These are phyloP conservation scores for Arthrobotrys pseudoclavata DNA, from an alignment of 2,329 filamentous ascomycete genomes.

Conservation along the genomic window DNA sequence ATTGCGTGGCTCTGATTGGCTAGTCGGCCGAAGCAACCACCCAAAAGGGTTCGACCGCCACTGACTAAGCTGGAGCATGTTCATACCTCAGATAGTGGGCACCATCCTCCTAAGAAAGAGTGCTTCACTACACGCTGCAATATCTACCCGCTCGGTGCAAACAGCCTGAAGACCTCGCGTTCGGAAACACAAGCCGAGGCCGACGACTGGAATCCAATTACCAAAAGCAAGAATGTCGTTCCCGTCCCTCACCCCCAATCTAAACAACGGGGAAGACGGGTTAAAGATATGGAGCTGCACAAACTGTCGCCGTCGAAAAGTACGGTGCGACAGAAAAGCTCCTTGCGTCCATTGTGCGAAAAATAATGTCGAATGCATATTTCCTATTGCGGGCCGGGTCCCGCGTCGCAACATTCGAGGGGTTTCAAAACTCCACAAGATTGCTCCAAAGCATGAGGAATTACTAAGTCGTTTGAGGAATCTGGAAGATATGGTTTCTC, in stretches of 20 bases:
- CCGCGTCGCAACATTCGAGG: constrained; percentile 40
- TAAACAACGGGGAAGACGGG: constrained; percentile 35
- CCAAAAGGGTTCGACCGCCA: background rate
- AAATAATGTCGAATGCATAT: constrained; percentile 53
- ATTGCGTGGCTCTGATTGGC: constrained; percentile 11
- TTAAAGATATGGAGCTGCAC: constrained; percentile 59
- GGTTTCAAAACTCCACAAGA: background rate
- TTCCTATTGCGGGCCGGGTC: constrained; percentile 57
- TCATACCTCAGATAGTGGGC: no score
- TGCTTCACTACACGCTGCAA: background rate
- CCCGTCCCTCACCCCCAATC: background rate
- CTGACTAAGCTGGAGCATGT: constrained; percentile 12
- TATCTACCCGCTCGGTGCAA: background rate
- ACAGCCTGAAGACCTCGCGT: background rate
- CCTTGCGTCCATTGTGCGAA: constrained; percentile 63
- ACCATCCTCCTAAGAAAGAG: no score
- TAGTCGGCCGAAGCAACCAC: background rate
- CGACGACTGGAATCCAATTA: constrained; percentile 16
- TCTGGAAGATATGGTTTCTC: constrained; percentile 59
- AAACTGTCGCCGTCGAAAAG: constrained; percentile 64
- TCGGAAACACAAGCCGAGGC: background rate
- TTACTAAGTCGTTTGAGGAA: constrained; percentile 54
- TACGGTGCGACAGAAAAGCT: constrained; percentile 63
- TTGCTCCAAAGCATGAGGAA: constrained; percentile 51
- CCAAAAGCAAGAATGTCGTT: constrained; percentile 18